phyloP scores from a whole-genome alignment of 108 stramenopile genomes.

The Cyclotella choctawhatcheeana region DNA sequence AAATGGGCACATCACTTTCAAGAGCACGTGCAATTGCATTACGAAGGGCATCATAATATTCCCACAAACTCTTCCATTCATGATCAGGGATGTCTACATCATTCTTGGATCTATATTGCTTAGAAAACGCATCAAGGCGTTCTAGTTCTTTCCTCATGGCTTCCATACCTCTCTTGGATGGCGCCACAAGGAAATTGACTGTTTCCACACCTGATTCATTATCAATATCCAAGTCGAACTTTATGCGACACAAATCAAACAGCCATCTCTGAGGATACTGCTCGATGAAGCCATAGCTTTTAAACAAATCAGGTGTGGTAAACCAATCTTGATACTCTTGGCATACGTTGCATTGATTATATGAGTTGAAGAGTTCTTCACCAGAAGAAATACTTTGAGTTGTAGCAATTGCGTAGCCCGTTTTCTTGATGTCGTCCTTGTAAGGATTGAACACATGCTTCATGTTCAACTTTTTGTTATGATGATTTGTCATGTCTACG shows the following conservation, averaged over 20 bases:
- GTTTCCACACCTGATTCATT: conserved; percentile 24
- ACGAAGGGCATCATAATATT: conserved; percentile 44
- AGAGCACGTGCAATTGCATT: conserved; percentile 27
- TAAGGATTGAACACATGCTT: conserved; percentile 40
- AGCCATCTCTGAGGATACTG: conserved; percentile 76
- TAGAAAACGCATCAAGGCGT: conserved; percentile 16
- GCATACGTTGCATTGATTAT: conserved; percentile 72
- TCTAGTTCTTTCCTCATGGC: conserved; percentile 27
- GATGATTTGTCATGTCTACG: conserved; percentile 66
- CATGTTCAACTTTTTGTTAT: conserved; percentile 52
- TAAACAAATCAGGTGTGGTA: conserved; percentile 71
- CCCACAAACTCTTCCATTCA: conserved; percentile 35
- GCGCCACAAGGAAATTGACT: conserved; percentile 41
- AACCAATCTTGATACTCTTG: conserved; percentile 26
- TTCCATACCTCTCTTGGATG: conserved; percentile 39
- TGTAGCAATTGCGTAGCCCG: conserved; percentile 29
- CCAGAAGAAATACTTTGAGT: conserved; percentile 57
- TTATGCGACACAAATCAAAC: conserved; percentile 48
- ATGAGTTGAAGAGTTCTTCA: conserved; percentile 69
- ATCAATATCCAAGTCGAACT: conserved; percentile 46
- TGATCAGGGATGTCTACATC: not conserved
- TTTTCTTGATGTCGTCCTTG: conserved; percentile 14
- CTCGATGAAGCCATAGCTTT: conserved; percentile 85
- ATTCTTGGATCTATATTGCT: conserved; percentile 1
- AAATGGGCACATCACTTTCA: conserved; percentile 19